Base-by-base conservation (phyloP, 345 rosid genomes). In the Balakata baccata region DNA sequence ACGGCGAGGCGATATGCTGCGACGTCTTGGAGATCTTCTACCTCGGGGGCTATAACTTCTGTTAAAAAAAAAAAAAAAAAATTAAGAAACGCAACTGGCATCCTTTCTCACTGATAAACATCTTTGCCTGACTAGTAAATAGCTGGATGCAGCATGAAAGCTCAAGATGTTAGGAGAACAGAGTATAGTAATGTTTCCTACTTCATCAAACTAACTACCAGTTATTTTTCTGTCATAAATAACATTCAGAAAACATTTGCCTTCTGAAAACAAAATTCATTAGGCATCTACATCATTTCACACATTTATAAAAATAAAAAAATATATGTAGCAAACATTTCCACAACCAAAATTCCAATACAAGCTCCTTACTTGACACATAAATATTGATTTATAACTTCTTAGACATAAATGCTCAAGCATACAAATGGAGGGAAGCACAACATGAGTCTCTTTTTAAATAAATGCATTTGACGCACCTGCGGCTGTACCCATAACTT, bases 31-130 rank as follows among this genome's bases (percentile, higher is more conserved):
- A 69, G 94, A 85, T 71, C 87, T 85, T 79, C 86, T 85, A 39
- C 87, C 94, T 38, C 77, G 89, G 2, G 97, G 96, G 70, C 98
- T 92, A 64, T 82, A 81, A 77, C 89, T 89, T 87, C 94, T 88
- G 76, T 69, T 61, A 72, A 59, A 77, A 52, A 74, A 69, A 37
- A 54, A 53, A 0, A 57, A 34, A 71, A 66, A 4, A 45, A 72
- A 70, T 66, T 12, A 46, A 46, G 46, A n/a, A 64, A 64, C 14
- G 25, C 23, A n/a, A 22, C 1, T 29, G 34, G 34, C 34, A 29
- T 29, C 2, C 34, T 29, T 29, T 29, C 34, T 29, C 34, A 29
- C 34, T 2, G 34, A 29, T 29, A 29, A 29, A 29, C 34, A 29
- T 29, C 34, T 29, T 29, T 29, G 1, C 34, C 34, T 29, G 34